Evolutionary conservation across 805 yeast genomes (phyloP).

Genomic region (Wickerhamiella azymoides): DNA sequence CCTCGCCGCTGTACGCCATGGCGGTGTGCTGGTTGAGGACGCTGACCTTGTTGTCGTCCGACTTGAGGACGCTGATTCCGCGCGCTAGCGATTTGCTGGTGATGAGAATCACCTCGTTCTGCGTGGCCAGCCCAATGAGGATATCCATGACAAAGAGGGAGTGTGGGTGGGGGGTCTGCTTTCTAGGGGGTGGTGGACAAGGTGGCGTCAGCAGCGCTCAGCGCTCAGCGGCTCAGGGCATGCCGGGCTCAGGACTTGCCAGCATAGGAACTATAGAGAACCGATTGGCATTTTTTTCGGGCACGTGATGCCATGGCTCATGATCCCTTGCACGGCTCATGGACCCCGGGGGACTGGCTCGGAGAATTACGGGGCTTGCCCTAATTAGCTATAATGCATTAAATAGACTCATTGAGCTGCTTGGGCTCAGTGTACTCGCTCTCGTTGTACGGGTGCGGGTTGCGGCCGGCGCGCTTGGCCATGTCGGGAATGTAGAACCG

Average conservation of each 20-base stretch:
- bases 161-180: not conserved
- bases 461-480: slow-evolving; percentile 9
- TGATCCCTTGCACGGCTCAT: too few relatives aligned
- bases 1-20: slow-evolving; percentile 86
- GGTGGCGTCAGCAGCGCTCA: too few relatives aligned
- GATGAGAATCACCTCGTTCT: slow-evolving; percentile 73
- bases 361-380: too few relatives aligned
- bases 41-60: slow-evolving; percentile 69
- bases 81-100: slow-evolving; percentile 92
- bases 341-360: too few relatives aligned
- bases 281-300: too few relatives aligned
- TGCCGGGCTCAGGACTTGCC: too few relatives aligned
- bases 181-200: not conserved
- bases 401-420: slow-evolving; percentile 10
- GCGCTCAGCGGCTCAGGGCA: too few relatives aligned
- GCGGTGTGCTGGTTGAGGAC: slow-evolving; percentile 58
- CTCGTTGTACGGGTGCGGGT: slow-evolving; percentile 11
- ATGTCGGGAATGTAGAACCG: slow-evolving; percentile 67
- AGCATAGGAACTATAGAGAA: too few relatives aligned
- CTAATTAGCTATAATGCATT: too few relatives aligned
- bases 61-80: slow-evolving; percentile 71
- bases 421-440: slow-evolving; percentile 12
- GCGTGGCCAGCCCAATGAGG: slow-evolving; percentile 69
- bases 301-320: too few relatives aligned
- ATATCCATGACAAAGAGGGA: slow-evolving; percentile 56